Base-by-base conservation (phyloP, 345 rosid species). In the Arabidopsis suecica region DNA sequence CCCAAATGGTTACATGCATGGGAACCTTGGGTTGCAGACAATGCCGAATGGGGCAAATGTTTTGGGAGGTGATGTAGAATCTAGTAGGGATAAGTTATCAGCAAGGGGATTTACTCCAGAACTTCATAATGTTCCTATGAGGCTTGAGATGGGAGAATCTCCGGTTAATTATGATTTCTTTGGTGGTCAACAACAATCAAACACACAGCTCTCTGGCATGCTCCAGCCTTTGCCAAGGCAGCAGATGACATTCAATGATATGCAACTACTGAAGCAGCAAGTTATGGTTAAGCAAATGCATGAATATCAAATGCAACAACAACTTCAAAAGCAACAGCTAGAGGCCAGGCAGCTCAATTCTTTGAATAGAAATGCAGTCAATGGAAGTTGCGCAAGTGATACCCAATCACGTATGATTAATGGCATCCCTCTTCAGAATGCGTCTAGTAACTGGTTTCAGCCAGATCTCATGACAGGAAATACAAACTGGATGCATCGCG, bases 261-360 rank as follows among this genome's bases (percentile, higher is more conserved):
- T 89, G 90, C 96, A 88, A 79, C 81, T 95, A 25, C 45, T 90
- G 42, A 97, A 92, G 77, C 93, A 95, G 68, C 89, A 90, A 63
- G 68, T 83, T 59, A 85, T 92, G 84, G 68, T 76, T 38, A 92
- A 83, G 83, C 91, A 92, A 82, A 80, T 90, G 80, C 96, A 90
- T 61, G 96, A 90, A 44, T 75, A 83, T 63, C 97, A 92, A 76
- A 84, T 92, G 73, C 96, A 87, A 82, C 87, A 86, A 66, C 87
- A 85, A 16, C 78, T 85, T 71, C 84, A 82, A 64, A 87, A 84
- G 74, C 84, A 84, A 59, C 89, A 83, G 55, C 67, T 78, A 70
- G 90, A 88, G 62, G 73, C 79, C 59, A 84, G 87, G 77, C 90
- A 85, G 69, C 72, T 77, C 61, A 83, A 67, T 78, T 81, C 89